Conservation (phyloP, 306 rosid genomes). For the Vachellia pachyceras region DNA sequence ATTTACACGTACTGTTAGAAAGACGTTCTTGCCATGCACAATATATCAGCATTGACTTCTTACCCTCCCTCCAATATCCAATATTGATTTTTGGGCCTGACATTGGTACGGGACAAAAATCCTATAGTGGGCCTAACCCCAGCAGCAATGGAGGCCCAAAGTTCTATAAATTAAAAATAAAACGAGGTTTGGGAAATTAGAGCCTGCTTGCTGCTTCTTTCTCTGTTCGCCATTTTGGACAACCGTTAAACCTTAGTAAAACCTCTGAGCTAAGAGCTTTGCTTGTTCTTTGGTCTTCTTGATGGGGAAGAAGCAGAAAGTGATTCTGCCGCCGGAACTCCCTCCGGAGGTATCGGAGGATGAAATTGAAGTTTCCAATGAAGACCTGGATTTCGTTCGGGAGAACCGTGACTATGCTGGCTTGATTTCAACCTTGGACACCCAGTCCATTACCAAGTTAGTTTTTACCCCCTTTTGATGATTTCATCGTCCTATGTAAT, state of each 20-base stretch:
- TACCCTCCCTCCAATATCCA: too few relatives aligned
- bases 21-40: too few relatives aligned
- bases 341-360: constrained; percentile 89
- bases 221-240: neutral
- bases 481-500: neutral
- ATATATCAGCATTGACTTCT: too few relatives aligned
- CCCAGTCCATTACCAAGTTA: constrained; percentile 82
- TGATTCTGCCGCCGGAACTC: constrained; percentile 88
- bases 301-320: constrained; percentile 68
- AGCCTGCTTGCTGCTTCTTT: neutral
- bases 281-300: neutral
- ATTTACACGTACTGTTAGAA: too few relatives aligned
- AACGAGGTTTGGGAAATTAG: too few relatives aligned
- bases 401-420: constrained; percentile 73
- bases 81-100: neutral
- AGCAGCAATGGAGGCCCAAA: neutral
- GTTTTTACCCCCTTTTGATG: constrained; percentile 13
- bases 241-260: neutral
- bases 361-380: constrained; percentile 85
- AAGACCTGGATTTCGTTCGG: constrained; percentile 68
- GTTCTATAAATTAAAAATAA: neutral
- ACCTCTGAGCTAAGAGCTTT: neutral
- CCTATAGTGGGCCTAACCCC: neutral
- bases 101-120: neutral
- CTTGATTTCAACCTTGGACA: constrained; percentile 71